Evolutionary conservation across 1,139 yeast genomes (phyloP).

Genomic region (Scheffersomyces stambukii): DNA sequence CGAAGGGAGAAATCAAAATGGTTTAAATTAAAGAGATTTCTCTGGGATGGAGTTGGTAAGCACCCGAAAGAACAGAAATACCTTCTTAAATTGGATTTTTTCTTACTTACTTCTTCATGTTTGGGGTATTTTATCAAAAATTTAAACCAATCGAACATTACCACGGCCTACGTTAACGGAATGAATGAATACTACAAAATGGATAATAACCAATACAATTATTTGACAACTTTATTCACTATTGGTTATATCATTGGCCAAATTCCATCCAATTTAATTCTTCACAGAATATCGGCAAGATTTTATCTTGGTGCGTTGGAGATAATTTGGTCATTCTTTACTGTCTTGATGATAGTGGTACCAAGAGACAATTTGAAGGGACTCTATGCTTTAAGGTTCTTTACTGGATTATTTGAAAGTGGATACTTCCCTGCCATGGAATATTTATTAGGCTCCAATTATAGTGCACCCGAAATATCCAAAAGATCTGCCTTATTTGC

Average conservation of each 20-base stretch:
- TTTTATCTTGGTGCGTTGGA: slow-evolving; percentile 53
- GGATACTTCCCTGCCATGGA: slow-evolving; percentile 59
- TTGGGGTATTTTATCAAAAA: slow-evolving; percentile 35
- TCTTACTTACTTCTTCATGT: slow-evolving; percentile 40
- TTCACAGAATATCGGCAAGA: slow-evolving; percentile 51
- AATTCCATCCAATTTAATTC: slow-evolving; percentile 51
- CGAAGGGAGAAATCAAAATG: slow-evolving; percentile 19
- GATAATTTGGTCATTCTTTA: slow-evolving; percentile 53
- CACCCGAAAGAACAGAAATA: slow-evolving; percentile 41
- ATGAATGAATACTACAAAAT: slow-evolving; percentile 53
- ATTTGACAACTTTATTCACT: slow-evolving; percentile 50
- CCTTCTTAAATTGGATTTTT: slow-evolving; percentile 41
- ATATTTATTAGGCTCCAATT: slow-evolving; percentile 44
- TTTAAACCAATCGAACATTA: slow-evolving; percentile 43
- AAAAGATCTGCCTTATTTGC: slow-evolving; percentile 48
- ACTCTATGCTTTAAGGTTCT: slow-evolving; percentile 53
- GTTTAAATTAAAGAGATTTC: slow-evolving; percentile 25
- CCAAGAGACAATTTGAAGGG: slow-evolving; percentile 33
- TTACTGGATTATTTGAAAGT: slow-evolving; percentile 55
- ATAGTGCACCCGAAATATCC: slow-evolving; percentile 18
- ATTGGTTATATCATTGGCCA: slow-evolving; percentile 60
- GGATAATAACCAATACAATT: slow-evolving; percentile 51
- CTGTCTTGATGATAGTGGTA: slow-evolving; percentile 48
- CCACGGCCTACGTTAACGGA: slow-evolving; percentile 59
- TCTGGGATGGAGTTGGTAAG: slow-evolving; percentile 51